Base-by-base conservation (phyloP, 108 stramenopile species). In the Cyclotella cryptica region DNA sequence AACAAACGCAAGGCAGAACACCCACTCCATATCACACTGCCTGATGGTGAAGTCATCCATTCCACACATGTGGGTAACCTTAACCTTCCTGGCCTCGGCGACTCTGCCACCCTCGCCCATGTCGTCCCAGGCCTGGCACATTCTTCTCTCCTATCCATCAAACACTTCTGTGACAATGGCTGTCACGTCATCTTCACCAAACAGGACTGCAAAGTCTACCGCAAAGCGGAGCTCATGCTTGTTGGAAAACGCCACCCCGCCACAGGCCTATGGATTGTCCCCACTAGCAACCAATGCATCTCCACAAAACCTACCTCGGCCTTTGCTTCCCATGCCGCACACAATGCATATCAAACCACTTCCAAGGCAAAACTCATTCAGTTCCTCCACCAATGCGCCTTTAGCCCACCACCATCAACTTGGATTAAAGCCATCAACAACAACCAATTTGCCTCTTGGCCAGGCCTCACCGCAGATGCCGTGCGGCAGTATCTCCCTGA, bases 11-110 rank as follows among this genome's bases (percentile, higher is more conserved):
- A 35, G 15, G 61, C 77, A 3, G 39, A 49, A 0, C 22, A 62
- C 39, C 77, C 77, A 35, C 29, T 78, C 1, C 3, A 22, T 21
- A 71, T 78, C 12, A 71, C 44, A 0, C 39, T 78, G 0, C 77
- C 77, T 15, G 28, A 78, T 72, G 77, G 77, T 24, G 27, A 24
- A 39, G 14, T 24, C 0, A 71, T 78, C 19, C 18, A 61, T 5
- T 78, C 77, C 10, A 78, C 77, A 7, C 77, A 78, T 61, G 63
- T 46, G 55, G 58, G 77, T n/a, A 59, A 78, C 17, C 28, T 78
- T 0, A 63, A 53, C 28, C 35, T 78, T 0, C 70, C 69, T 0
- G 17, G 70, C 10, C 62, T 78, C 3, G 59, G 59, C 17, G 22
- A 53, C 2, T 2, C 13, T 12, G 52, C 45, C 3, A 51, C 47